Evolutionary conservation across 2,329 filamentous ascomycete genomes (phyloP), one percentile per base, ranked within the genome.

Genomic region (Epichloe brachyelytri): DNA sequence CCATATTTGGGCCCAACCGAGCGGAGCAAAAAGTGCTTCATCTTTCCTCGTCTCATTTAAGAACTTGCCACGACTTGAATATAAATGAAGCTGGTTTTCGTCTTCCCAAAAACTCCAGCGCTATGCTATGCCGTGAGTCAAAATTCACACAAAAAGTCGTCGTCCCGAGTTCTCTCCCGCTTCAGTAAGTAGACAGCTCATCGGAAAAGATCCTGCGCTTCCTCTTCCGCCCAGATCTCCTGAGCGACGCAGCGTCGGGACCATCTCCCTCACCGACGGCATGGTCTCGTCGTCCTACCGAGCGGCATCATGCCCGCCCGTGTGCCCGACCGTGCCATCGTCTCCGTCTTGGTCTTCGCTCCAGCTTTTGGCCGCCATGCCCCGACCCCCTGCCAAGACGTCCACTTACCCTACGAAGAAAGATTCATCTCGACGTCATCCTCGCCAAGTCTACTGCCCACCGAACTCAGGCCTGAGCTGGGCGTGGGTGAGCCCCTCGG

Each of bases 401-500:
- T 19, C 41, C 14, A 7, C n/a, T 17, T 19, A 17, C 30, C 30
- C 17, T 52, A 41, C 56, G 63, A 70, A 45, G 64, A 68, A 55
- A 74, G 55, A 49, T 76, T 71, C 72, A 78, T 77, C 26, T 69
- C 70, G 20, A 71, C 70, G 38, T 63, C 66, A 17, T 70, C 70
- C 38, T 78, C 77, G 3, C 72, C 75, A 4, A 54, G 34, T 7
- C 52, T 48, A 8, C 52, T 54, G 3, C 52, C 52, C 2, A 81
- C 68, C 3, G 78, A 81, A 55, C 78, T 80, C 8, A 81, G 65
- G 1, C 75, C 76, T 3, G 77, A 80, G 54, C 76, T 80, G 17
- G 68, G 69, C 17, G 74, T 71, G 46, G 74, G 63, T 34, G 72
- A 72, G 15, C 70, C 62, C 43, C 62, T 5, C 43, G 48, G 14